Conservation (phyloP, 2,329 filamentous ascomycete species). For the Cladosporium sp. region DNA sequence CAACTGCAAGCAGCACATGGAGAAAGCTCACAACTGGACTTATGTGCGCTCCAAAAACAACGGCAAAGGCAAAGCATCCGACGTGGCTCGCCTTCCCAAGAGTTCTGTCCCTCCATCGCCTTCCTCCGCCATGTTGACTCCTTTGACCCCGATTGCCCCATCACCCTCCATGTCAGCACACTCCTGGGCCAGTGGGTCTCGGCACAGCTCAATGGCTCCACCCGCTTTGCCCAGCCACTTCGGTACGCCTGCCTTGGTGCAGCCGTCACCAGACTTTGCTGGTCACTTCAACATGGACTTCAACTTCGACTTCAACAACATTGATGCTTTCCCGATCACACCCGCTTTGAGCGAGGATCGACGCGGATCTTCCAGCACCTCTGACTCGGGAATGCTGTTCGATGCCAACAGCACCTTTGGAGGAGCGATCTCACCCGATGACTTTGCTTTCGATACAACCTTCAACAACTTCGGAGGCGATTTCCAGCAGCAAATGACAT, state of each 20-base stretch:
- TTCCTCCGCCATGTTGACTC: slow-evolving; percentile 41
- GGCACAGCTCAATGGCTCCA: slow-evolving; percentile 28
- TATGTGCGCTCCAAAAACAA: slow-evolving; percentile 93
- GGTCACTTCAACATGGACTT: slow-evolving; percentile 33
- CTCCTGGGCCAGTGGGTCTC: slow-evolving; percentile 29
- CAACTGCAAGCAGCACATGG: slow-evolving; percentile 99
- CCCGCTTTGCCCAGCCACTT: slow-evolving; percentile 28
- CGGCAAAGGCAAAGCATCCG: slow-evolving; percentile 60
- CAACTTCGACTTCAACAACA: slow-evolving; percentile 28
- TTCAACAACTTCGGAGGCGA: slow-evolving; percentile 39
- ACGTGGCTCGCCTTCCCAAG: slow-evolving; percentile 52
- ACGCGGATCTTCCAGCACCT: slow-evolving; percentile 27
- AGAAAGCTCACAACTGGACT: slow-evolving; percentile 88
- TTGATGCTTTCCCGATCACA: slow-evolving; percentile 28
- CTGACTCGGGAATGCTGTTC: slow-evolving; percentile 39
- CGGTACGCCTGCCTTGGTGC: slow-evolving; percentile 25
- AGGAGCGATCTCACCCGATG: slow-evolving; percentile 39
- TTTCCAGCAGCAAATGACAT: slow-evolving; percentile 32
- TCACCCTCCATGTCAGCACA: slow-evolving; percentile 37
- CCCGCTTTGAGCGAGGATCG: slow-evolving; percentile 33
- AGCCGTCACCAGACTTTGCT: slow-evolving; percentile 30
- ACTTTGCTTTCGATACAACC: slow-evolving; percentile 58
- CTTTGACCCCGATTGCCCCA: slow-evolving; percentile 33
- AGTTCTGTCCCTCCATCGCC: slow-evolving; percentile 62
- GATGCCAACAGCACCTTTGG: slow-evolving; percentile 16